Conservation (phyloP, 179 eudicot species). For the Vitellaria paradoxa region DNA sequence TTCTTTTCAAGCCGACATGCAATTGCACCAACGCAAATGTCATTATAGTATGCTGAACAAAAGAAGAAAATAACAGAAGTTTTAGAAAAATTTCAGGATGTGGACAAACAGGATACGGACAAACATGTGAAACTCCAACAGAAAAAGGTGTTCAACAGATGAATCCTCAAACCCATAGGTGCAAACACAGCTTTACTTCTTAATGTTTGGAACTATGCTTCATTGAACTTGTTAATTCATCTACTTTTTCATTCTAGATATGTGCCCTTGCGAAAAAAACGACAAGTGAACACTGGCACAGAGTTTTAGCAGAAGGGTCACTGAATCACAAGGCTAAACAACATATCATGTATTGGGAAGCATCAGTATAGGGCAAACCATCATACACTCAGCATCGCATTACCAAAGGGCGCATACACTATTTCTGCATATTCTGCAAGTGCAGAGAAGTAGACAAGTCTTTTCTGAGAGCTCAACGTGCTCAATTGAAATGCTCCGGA, state of each 20-base stretch:
- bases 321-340: too few species aligned
- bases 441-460: not conserved
- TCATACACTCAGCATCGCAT: too few species aligned
- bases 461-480: not conserved
- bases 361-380: too few species aligned
- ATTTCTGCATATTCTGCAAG: not conserved
- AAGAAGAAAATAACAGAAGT: constrained; percentile 9
- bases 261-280: not conserved
- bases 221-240: not conserved
- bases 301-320: not conserved
- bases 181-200: not conserved
- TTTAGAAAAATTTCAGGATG: not conserved
- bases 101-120: too few species aligned
- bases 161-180: not conserved
- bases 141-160: not conserved
- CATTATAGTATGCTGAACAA: constrained; percentile 81
- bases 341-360: not conserved
- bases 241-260: not conserved
- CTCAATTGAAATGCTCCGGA: not conserved
- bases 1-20: constrained; percentile 92
- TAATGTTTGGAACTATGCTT: not conserved
- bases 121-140: not conserved
- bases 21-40: constrained; percentile 89
- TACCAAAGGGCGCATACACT: too few species aligned
- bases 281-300: not conserved